Percentiles rank a stretch among this genome's conserved stretches.
Conservation (phyloP, 169 alveolate genomes). For the Plasmodium relictum region DNA sequence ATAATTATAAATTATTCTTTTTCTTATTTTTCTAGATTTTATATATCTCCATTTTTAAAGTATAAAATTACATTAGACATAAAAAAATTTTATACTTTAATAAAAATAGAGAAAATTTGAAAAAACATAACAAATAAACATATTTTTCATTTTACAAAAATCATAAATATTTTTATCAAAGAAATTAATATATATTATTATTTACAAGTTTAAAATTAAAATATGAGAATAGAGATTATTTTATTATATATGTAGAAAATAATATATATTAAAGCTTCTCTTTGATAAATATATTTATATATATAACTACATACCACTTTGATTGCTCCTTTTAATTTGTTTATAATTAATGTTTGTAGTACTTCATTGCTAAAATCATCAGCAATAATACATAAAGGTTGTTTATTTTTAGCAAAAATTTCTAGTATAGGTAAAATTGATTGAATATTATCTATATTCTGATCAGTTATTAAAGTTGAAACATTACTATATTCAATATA, state of each 20-base stretch:
- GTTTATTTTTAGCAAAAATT: conserved; percentile 88
- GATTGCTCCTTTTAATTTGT: conserved; percentile 90
- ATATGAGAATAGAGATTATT: not conserved
- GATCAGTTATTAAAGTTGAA: conserved; percentile 87
- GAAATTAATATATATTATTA: no score
- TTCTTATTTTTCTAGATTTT: conserved; percentile 32
- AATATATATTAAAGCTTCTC: not conserved
- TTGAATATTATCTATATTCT: conserved; percentile 89
- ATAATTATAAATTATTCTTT: conserved; percentile 22
- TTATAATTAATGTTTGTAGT: conserved; percentile 89
- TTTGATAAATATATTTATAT: not conserved
- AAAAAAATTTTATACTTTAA: not conserved
- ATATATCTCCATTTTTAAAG: conserved; percentile 24
- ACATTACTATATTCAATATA: conserved; percentile 89
- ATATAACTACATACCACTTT: conserved; percentile 80
- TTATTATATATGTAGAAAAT: not conserved
- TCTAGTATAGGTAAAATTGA: conserved; percentile 89
- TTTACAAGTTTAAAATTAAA: no score
- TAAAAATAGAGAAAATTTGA: not conserved
- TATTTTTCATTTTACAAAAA: no score
- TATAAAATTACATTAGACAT: not conserved
- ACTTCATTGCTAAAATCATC: conserved; percentile 92
- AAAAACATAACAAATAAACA: not conserved
- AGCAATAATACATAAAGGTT: conserved; percentile 90
- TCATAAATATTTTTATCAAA: no score